Percentiles rank a stretch among this genome's conserved stretches.
Evolutionary conservation across 106 monocot genomes (phyloP).

Genomic region (Agapanthus africanus): DNA sequence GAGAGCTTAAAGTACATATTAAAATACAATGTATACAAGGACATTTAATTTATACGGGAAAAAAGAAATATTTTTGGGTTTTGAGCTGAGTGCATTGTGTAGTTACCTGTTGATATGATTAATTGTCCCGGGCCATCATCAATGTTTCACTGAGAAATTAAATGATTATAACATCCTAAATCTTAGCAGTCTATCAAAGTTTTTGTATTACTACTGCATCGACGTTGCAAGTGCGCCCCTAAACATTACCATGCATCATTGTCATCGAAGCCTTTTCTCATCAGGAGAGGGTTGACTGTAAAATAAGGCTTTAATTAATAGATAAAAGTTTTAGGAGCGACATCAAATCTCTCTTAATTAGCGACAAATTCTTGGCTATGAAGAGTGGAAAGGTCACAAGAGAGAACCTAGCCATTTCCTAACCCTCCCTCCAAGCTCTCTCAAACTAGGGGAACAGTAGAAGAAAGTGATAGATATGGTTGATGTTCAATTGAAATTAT

Average conservation of each 20-base stretch:
- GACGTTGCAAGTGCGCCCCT: too few relatives aligned
- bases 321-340: too few relatives aligned
- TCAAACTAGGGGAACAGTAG: not conserved
- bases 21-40: not conserved
- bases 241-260: too few relatives aligned
- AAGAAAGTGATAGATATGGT: not conserved
- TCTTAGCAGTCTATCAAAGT: not conserved
- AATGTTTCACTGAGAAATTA: not conserved
- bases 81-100: not conserved
- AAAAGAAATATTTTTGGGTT: not conserved
- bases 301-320: too few relatives aligned
- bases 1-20: not conserved
- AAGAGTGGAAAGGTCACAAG: too few relatives aligned
- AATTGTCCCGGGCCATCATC: not conserved
- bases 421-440: not conserved
- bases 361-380: not conserved
- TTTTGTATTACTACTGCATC: not conserved
- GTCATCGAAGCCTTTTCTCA: too few relatives aligned
- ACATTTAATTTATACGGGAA: not conserved
- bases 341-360: not conserved
- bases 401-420: too few relatives aligned
- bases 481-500: not conserved
- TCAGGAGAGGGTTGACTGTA: too few relatives aligned
- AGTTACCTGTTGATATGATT: not conserved
- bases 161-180: not conserved